Evolutionary conservation across 2,329 filamentous ascomycete species (phyloP), one percentile per base, ranked within the genome.

Genomic region (Ophiostoma perfectum): DNA sequence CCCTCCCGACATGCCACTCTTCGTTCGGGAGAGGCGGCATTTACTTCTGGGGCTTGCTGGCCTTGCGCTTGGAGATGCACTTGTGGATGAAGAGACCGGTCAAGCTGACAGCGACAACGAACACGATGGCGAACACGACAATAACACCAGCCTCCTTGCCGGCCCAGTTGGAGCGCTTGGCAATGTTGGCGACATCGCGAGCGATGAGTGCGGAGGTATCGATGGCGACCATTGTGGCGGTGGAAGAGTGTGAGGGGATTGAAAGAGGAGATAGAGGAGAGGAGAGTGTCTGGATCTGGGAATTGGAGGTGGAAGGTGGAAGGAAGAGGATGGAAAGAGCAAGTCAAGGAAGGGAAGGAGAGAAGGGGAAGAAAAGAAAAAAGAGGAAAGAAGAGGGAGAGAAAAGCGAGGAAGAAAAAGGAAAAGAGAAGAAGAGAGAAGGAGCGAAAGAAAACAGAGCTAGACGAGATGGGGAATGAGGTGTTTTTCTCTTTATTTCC

Each of bases 51-150:
- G 71, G 63, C 71, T 74, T 73, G 45, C 69, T 68, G 55, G 74
- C 74, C 71, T 73, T 75, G 72, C 76, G 75, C 44, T 74, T 75
- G 12, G 72, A 67, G 39, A 78, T 27, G 75, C 73, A 75, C 74
- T 76, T 78, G 74, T 70, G 65, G 70, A 84, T 73, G 74, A 83
- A 82, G 55, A 88, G 79, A 65, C 74, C 73, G 68, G 82, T 71
- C 65, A 89, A 75, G 39, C 85, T 81, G 70, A 82, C 68, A 52
- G 70, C 80, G 72, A 89, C 83, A 70, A 86, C 73, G 74, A 84
- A 84, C 76, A 88, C 80, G 73, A 89, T 85, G 76, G 78, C 81
- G 77, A 89, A 86, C 68, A 89, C 86, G 72, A 88, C 78, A 66
- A 89, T 80, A 71, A 88, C 85, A 76, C 86, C 86, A 62, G 83